phyloP scores from a whole-genome alignment of 768 basidiomycete genomes.

The Pulveroboletus sp. region DNA sequence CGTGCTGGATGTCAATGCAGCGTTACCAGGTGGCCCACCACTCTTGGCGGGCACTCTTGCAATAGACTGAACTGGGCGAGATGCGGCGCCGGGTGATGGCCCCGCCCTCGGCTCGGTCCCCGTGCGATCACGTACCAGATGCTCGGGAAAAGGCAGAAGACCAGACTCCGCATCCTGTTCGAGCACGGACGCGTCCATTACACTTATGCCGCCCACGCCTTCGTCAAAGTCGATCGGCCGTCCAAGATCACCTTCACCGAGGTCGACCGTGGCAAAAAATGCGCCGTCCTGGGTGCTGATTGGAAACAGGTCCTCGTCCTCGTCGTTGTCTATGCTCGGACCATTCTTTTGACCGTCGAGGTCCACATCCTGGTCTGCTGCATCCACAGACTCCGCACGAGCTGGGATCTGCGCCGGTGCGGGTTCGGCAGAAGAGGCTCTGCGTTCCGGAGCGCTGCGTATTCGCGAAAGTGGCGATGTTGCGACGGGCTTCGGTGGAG shows the following conservation, averaged over 20 bases:
- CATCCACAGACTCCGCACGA: not conserved
- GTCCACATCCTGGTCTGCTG: not conserved
- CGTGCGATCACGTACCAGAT: conserved; percentile 7
- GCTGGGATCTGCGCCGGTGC: not conserved
- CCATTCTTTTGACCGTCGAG: conserved; percentile 1
- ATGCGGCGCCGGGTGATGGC: not conserved
- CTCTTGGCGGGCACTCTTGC: not conserved
- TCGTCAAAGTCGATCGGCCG: conserved; percentile 41
- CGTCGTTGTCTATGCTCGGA: conserved; percentile 23
- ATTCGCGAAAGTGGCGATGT: conserved; percentile 14
- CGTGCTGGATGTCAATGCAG: conserved; percentile 1
- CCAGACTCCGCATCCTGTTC: conserved; percentile 1
- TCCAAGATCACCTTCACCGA: conserved; percentile 43
- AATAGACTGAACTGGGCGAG: not conserved
- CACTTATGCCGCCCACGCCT: conserved; percentile 22
- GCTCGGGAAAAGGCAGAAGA: not conserved
- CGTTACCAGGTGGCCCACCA: not conserved
- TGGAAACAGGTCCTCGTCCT: conserved; percentile 39
- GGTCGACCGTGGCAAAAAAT: conserved; percentile 56
- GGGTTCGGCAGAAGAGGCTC: conserved; percentile 8
- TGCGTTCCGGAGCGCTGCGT: conserved; percentile 10
- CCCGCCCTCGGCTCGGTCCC: conserved; percentile 1
- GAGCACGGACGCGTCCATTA: conserved; percentile 6
- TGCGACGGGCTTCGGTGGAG: conserved; percentile 2
- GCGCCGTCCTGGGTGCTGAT: conserved; percentile 68